A percentile compares a stretch with the other conserved stretches of the same genome.
phyloP scores from a whole-genome alignment of 2,329 filamentous ascomycete genomes.

The Orbilia oligospora region DNA sequence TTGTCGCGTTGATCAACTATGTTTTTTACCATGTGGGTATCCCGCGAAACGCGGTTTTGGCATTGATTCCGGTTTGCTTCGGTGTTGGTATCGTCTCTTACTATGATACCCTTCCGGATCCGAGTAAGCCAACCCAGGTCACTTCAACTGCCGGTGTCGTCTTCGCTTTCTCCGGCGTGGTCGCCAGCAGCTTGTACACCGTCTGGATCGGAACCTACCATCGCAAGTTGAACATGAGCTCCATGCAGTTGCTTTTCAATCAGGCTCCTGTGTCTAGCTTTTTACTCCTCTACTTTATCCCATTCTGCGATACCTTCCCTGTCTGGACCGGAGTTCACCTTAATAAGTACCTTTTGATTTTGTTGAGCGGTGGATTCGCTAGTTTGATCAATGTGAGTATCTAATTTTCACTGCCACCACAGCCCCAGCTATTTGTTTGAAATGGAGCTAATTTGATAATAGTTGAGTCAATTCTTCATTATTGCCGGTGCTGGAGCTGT shows the following conservation, averaged over 20 bases:
- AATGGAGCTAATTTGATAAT: slow-evolving; percentile 55
- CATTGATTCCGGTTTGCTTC: slow-evolving; percentile 74
- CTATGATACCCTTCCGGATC: slow-evolving; percentile 74
- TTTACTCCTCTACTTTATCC: slow-evolving; percentile 76
- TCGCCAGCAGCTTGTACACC: slow-evolving; percentile 78
- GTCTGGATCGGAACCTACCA: slow-evolving; percentile 79
- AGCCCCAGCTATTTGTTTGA: slow-evolving; percentile 38
- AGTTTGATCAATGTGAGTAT: slow-evolving; percentile 74
- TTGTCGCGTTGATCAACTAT: slow-evolving; percentile 77
- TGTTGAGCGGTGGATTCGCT: slow-evolving; percentile 75
- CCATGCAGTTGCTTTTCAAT: slow-evolving; percentile 79
- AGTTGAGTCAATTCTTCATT: slow-evolving; percentile 73
- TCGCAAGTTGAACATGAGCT: slow-evolving; percentile 76
- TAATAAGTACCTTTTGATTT: slow-evolving; percentile 73
- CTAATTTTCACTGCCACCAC: no score
- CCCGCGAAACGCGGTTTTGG: slow-evolving; percentile 71
- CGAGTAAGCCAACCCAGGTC: slow-evolving; percentile 71
- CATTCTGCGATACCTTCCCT: slow-evolving; percentile 76
- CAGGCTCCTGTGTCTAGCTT: slow-evolving; percentile 76
- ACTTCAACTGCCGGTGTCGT: slow-evolving; percentile 75
- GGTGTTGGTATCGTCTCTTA: slow-evolving; percentile 78
- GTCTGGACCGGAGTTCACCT: slow-evolving; percentile 71
- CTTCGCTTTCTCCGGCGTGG: slow-evolving; percentile 76
- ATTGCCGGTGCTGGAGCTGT: slow-evolving; percentile 74
- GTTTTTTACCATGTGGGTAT: slow-evolving; percentile 74